Evolutionary conservation across 2,329 filamentous ascomycete species (phyloP).

Genomic region (Colletotrichum musicola): DNA sequence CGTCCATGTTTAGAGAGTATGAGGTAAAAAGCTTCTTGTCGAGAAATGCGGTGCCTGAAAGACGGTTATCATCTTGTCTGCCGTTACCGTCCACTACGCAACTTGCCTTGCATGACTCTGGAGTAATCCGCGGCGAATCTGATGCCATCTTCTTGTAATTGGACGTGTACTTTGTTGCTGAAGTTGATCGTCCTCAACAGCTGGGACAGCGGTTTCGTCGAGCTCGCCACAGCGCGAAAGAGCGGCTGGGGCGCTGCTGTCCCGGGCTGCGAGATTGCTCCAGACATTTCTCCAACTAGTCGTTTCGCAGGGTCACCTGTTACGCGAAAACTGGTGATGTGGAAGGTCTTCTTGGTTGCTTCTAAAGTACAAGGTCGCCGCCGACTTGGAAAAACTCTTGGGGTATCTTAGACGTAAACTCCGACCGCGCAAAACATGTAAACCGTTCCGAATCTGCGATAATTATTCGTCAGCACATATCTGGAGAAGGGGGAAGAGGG

Average conservation of each 20-base stretch:
- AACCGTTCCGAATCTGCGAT: conserved; percentile 85
- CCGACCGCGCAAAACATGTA: conserved; percentile 99
- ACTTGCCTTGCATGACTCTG: conserved; percentile 88
- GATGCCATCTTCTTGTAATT: conserved; percentile 87
- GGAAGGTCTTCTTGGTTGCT: conserved; percentile 38
- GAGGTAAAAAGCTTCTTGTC: conserved; percentile 90
- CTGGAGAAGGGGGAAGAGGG: conserved; percentile 6
- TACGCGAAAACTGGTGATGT: conserved; percentile 13
- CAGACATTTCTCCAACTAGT: conserved; percentile 40
- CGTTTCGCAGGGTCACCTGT: conserved; percentile 27
- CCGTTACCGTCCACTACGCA: conserved; percentile 63
- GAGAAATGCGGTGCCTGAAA: conserved; percentile 72
- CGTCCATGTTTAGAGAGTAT: conserved; percentile 75
- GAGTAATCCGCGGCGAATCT: conserved; percentile 90
- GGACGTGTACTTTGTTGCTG: conserved; percentile 70
- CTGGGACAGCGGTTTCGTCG: conserved; percentile 80
- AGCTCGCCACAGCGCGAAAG: conserved; percentile 82
- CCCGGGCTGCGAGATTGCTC: conserved; percentile 40
- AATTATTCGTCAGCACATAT: conserved; percentile 31
- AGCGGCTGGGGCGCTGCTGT: conserved; percentile 59
- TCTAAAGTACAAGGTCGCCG: conserved; percentile 41
- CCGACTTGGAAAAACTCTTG: conserved; percentile 43
- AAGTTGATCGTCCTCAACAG: conserved; percentile 70
- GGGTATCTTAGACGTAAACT: conserved; percentile 89
- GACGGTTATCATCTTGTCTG: conserved; percentile 9